Base-by-base conservation (phyloP, 805 yeast species). In the Saccharomycopsis schoenii region DNA sequence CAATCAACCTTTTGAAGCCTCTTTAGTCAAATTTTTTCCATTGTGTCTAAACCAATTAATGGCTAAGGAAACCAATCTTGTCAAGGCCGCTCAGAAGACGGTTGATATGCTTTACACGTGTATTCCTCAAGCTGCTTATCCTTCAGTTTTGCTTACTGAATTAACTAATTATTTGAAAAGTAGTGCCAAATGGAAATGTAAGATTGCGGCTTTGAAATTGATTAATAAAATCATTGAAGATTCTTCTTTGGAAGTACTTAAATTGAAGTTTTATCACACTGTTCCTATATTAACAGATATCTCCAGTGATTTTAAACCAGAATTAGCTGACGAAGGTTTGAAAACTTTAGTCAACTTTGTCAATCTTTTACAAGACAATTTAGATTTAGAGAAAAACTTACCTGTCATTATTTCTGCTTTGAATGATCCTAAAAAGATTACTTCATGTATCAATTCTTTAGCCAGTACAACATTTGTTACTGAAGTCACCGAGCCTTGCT, bases 401-500 rank as follows among this genome's bases (percentile, higher is more conserved):
- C 92, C 90, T 66, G 72, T 85, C 59, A 90, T 93, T 71, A 88
- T 89, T 47, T 88, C 87, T 66, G 93, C 98, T 58, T 80, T 94
- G 73, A 91, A 96, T 56, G 88, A 93, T 70, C 98, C 98, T 60
- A 79, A 80, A 66, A 88, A 88, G 71, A 96, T 93, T 57, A 89
- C 97, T 61, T 86, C 82, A 62, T 91, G 97, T 74, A 89, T 93
- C 73, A 89, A 87, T 74, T 83, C 93, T 54, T 80, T 93, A 65
- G 87, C 97, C 1, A 88, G 96, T 50, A 97, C 93, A 60, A 94
- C 99, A 0, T 93, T 93, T 73, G 98, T 93, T 57, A 97, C 99
- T 56, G 99, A 94, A 77, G 99, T 93, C 65, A 94, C 97, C 15
- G 98, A 92, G 76, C 96, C 98, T 4, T 96, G 96, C 3, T 79